Base-by-base conservation (phyloP, 495 filamentous ascomycete species). In the Aspergillus nanangensis region DNA sequence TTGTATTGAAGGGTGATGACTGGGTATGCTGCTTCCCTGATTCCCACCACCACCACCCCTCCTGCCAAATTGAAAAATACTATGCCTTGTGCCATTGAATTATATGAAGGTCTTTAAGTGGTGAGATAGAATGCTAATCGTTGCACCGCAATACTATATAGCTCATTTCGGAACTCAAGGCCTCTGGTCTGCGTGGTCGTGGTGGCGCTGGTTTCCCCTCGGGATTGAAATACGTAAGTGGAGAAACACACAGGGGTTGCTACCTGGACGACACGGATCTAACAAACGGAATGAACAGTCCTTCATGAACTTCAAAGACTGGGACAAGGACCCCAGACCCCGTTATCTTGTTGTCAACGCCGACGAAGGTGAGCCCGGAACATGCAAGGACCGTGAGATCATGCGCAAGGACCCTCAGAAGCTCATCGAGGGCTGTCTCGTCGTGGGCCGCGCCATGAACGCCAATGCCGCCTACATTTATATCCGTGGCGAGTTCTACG, bases 361-460 rank as follows among this genome's bases (percentile, higher is more conserved):
- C 53, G 93, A 98, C 63, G 93, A 98, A 77, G 93, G 93, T 62
- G 93, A 98, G 69, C 93, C 93, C 8, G 93, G 93, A 62, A 98
- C 93, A 24, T 98, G 93, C 84, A 98, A 98, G 73, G 93, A 98
- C 67, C 87, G 93, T 61, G 94, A 97, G 70, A 98, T 98, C 60
- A 98, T 98, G 92, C 89, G 93, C 66, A 97, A 98, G 70, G 94
- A 98, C 63, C 93, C 93, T 35, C 93, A 98, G 75, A 97, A 97
- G 77, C 83, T 98, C 47, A 76, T 98, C 53, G 93, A 98, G 74
- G 93, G 93, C 56, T 98, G 93, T 70, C 72, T 98, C 48, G 90
- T 98, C 33, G 94, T 95, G 45, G 93, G 93, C 17, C 88, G 91
- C 58, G 88, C 90, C 52, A 96, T 96, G 90, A 95, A 98, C 71